phyloP scores from a whole-genome alignment of 1,284 basidiomycete species.

The Cerioporus squamosus region DNA sequence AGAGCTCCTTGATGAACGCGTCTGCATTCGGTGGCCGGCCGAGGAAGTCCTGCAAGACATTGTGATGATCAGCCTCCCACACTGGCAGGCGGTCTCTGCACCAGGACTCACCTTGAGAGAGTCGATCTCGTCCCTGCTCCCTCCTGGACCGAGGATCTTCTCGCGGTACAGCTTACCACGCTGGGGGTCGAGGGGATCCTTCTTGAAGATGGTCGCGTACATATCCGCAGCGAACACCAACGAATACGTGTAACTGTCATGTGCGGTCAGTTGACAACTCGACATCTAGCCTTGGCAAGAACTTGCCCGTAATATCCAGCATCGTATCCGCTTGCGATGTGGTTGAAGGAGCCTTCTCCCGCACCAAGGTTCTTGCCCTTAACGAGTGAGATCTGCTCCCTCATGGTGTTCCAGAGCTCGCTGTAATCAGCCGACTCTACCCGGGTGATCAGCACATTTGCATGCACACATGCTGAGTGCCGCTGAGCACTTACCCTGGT shows the following conservation, averaged over 20 bases:
- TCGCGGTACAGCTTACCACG: constrained; percentile 57
- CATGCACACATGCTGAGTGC: neutral
- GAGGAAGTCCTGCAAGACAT: constrained; percentile 60
- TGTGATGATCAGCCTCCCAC: neutral
- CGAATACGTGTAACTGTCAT: constrained; percentile 55
- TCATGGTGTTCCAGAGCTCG: constrained; percentile 71
- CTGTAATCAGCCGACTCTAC: constrained; percentile 71
- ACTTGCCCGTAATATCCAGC: constrained; percentile 78
- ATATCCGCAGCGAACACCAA: constrained; percentile 81
- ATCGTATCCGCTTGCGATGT: constrained; percentile 78
- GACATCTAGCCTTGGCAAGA: too few relatives aligned
- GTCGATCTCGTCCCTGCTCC: constrained; percentile 60
- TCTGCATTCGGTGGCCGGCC: constrained; percentile 77
- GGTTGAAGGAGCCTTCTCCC: constrained; percentile 73
- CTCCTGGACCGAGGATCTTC: constrained; percentile 59
- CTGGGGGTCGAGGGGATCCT: constrained; percentile 70
- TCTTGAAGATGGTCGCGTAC: constrained; percentile 81
- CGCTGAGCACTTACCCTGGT: constrained; percentile 51
- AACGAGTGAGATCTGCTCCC: constrained; percentile 70
- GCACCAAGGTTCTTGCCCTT: constrained; percentile 63
- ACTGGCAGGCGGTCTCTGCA: neutral
- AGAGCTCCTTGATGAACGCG: constrained; percentile 74
- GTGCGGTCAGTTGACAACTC: too few relatives aligned
- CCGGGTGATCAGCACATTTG: neutral
- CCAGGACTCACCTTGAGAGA: constrained; percentile 51